A percentile compares a stretch with the other conserved stretches of the same genome.
Conservation (phyloP, 2,329 filamentous ascomycete species). For the Ophiosphaerella narmari region DNA sequence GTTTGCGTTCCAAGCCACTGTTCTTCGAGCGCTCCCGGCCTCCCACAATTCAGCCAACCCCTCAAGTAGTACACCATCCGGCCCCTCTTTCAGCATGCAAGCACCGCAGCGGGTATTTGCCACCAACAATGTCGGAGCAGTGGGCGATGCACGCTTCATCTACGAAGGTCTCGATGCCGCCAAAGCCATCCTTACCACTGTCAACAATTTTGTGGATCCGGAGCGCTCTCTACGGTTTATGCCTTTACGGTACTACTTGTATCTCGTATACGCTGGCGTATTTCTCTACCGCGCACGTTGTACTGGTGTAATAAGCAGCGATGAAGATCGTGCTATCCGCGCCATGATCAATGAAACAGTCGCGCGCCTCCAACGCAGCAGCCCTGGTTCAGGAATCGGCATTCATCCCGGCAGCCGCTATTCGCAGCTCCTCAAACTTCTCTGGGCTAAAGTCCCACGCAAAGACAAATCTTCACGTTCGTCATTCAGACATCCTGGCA, state of each 20-base stretch:
- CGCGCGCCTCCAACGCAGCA: constrained; percentile 49
- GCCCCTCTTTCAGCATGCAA: constrained; percentile 29
- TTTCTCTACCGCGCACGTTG: constrained; percentile 56
- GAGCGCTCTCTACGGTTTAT: constrained; percentile 54
- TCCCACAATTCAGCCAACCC: constrained; percentile 17
- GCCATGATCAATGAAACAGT: constrained; percentile 55
- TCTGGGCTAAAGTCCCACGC: constrained; percentile 53
- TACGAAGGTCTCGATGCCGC: constrained; percentile 57
- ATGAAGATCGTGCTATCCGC: constrained; percentile 54
- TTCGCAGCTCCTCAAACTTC: constrained; percentile 51
- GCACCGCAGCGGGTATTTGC: constrained; percentile 52
- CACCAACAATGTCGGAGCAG: constrained; percentile 53
- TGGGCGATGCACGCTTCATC: constrained; percentile 56
- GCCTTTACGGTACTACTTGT: constrained; percentile 56
- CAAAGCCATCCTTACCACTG: constrained; percentile 55
- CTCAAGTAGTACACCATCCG: not conserved
- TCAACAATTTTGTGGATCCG: constrained; percentile 56
- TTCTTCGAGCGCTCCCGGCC: constrained; percentile 51
- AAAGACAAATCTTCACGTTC: constrained; percentile 36
- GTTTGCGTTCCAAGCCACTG: constrained; percentile 75
- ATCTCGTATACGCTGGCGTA: constrained; percentile 55
- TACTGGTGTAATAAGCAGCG: constrained; percentile 53
- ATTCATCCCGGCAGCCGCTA: constrained; percentile 54
- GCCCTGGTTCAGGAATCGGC: constrained; percentile 41
- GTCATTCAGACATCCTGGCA: constrained; percentile 39